A percentile compares a stretch with the other conserved stretches of the same genome.
phyloP scores from a whole-genome alignment of 345 rosid genomes.

The Salix suchowensis region DNA sequence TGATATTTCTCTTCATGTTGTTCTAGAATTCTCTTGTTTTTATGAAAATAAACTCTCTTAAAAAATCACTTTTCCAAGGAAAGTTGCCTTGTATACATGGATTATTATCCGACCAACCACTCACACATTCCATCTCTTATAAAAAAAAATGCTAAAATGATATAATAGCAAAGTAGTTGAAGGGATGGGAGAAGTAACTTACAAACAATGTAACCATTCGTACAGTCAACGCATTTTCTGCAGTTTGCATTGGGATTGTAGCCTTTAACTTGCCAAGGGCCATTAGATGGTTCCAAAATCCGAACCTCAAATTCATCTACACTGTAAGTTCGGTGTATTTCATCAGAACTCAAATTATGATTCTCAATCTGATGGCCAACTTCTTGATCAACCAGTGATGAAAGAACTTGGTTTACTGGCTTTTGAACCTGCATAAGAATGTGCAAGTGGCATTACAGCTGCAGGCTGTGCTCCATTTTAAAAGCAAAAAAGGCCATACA shows the following conservation, averaged over 20 bases:
- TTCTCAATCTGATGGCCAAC: constrained; percentile 83
- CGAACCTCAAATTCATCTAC: constrained; percentile 91
- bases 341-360: constrained; percentile 72
- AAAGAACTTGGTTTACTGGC: constrained; percentile 85
- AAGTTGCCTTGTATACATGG: background rate
- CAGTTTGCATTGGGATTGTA: constrained; percentile 88
- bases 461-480: background rate
- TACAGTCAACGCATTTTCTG: constrained; percentile 92
- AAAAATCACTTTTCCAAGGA: background rate
- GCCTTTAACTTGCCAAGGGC: constrained; percentile 91
- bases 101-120: background rate
- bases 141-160: constrained; percentile 6
- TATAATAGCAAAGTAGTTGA: constrained; percentile 2
- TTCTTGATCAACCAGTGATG: constrained; percentile 91
- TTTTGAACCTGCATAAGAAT: constrained; percentile 58
- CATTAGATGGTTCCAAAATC: constrained; percentile 84
- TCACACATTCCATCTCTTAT: constrained; percentile 3
- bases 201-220: constrained; percentile 84
- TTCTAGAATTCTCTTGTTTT: background rate
- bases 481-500: background rate
- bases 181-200: constrained; percentile 39
- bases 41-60: background rate
- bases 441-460: constrained; percentile 10
- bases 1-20: too few species aligned
- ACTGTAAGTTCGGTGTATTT: constrained; percentile 63